Evolutionary conservation across 2,329 filamentous ascomycete species (phyloP), one percentile per base, ranked within the genome.

Genomic region (Cucurbitaria berberidis): DNA sequence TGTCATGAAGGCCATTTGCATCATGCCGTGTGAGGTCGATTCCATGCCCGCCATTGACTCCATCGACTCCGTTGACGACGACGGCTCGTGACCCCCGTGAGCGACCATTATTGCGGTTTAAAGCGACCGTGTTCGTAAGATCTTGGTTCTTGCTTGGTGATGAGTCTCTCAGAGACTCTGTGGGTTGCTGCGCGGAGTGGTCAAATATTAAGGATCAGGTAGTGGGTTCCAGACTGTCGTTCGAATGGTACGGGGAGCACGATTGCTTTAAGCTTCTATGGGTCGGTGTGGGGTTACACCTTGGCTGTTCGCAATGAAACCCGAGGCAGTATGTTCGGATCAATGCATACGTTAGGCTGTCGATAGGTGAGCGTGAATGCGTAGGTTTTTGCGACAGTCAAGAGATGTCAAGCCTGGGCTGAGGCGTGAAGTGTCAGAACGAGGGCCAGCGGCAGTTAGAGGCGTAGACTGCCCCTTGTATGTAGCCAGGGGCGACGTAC

Each of bases 1-100:
- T 59, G 82, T 85, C 63, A 87, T 87, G 81, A 95, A 95, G 55
- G 78, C 75, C 82, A 84, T 85, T 40, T 70, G 64, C 83, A 85
- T 85, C 44, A 57, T 58, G 30, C 69, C 63, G 38, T 57, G 55
- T 18, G 59, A 58, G 42, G 45, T 62, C 32, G 55, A 59, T 29
- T 57, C 51, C 59, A 61, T 65, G 24, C 51, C 60, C 45, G 49
- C 51, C 59, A 60, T 63, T 21, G 63, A 53, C 36, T 57, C 59
- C 19, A 47, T 40, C 19, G 51, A n/a, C n/a, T n/a, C n/a, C n/a
- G n/a, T n/a, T n/a, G n/a, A n/a, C n/a, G n/a, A n/a, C n/a, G n/a
- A n/a, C 24, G 27, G 42, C 51, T 71, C 67, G 51, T 67, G 57
- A 38, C 60, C 67, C 55, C 57, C 67, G 59, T 73, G 69, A 48